Evolutionary conservation across 2,329 filamentous ascomycete genomes (phyloP), one percentile per base, ranked within the genome.

Genomic region (Aureobasidium uvarum): DNA sequence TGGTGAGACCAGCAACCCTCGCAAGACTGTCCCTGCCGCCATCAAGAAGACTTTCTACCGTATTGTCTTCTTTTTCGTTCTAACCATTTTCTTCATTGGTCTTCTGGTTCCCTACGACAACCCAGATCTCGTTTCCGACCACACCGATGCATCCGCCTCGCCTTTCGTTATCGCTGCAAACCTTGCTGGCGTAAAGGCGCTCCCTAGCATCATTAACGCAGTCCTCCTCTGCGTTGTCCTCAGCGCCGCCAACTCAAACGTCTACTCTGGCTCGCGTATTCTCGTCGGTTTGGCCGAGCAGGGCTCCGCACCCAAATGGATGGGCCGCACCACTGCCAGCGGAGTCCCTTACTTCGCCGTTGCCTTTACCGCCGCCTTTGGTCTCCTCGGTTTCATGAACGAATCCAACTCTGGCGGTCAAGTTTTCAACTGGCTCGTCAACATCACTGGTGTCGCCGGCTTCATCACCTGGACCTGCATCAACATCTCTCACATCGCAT

Each of bases 391-490:
- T 3, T 95, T 92, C 76, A 79, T 93, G 60, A 88, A 92, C 75
- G 82, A 94, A 18, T 88, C 85, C 10, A 83, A 85, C 68, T 81
- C 81, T 66, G 83, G 86, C 0, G 83, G 88, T 3, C 84, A 87
- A 39, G 90, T 92, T 1, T 79, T 93, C 69, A 81, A 82, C 56
- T 92, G 89, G 89, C 85, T 92, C 68, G 83, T 90, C 45, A 89
- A 84, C 67, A 77, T 91, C 72, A 81, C 75, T 31, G 72, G 73
- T 28, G 76, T 79, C 8, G 76, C 77, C 8, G 75, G 76, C 23
- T 77, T 91, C 33, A 92, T 90, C 20, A 88, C 90, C 0, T 90
- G 89, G 2, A 87, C 90, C 71, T 82, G 91, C 18, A 87, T 92
- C 77, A 89, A 89, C 73, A 91, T 89, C 77, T 82, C 82, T 45